These are phyloP conservation scores for Paraconiothyrium sp. DNA, from an alignment of 2,329 filamentous ascomycete genomes.

Conservation along the genomic window DNA sequence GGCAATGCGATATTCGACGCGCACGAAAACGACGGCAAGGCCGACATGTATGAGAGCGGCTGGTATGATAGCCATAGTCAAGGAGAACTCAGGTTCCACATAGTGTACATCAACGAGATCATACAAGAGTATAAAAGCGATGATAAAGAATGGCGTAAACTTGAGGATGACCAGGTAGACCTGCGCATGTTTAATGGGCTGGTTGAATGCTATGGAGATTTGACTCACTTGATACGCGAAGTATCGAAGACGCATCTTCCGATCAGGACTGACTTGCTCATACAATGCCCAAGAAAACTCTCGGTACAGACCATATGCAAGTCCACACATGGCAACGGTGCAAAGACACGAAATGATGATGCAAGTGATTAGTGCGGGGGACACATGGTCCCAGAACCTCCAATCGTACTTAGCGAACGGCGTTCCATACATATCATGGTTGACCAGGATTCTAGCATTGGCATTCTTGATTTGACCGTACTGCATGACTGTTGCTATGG, in stretches of 20 bases:
- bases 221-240: constrained; percentile 26
- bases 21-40: constrained; percentile 24
- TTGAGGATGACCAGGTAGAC: constrained; percentile 4
- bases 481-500: constrained; percentile 29
- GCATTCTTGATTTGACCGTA: constrained; percentile 24
- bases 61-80: constrained; percentile 38
- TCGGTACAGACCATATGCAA: constrained; percentile 20
- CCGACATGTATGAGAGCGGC: constrained; percentile 24
- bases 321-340: constrained; percentile 8
- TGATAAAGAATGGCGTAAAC: constrained; percentile 31
- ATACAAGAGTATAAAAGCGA: constrained; percentile 34
- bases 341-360: constrained; percentile 15
- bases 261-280: constrained; percentile 26
- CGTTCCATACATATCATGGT: neutral
- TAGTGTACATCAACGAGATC: constrained; percentile 23
- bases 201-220: neutral
- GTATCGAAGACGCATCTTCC: constrained; percentile 23
- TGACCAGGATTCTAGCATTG: neutral
- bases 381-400: constrained; percentile 17
- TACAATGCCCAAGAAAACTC: constrained; percentile 34
- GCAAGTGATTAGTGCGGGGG: constrained; percentile 6
- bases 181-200: neutral
- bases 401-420: constrained; percentile 30
- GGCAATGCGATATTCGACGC: constrained; percentile 24
- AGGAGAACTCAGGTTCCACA: constrained; percentile 30